Conservation (phyloP, 164 flowering plant genomes). For the Liriodendron chinense region DNA sequence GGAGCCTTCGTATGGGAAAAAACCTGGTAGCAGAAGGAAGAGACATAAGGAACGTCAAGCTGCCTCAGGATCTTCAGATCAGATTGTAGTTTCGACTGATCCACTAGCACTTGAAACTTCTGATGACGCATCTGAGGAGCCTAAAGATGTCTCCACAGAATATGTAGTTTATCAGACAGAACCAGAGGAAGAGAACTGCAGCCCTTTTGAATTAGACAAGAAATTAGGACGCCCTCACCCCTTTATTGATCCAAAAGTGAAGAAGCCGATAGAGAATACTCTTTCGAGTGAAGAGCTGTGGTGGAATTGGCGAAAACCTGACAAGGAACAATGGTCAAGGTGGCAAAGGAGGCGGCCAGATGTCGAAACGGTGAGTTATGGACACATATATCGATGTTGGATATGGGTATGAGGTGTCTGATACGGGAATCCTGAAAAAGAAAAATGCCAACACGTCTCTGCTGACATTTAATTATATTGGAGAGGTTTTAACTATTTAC, state of each 20-base stretch:
- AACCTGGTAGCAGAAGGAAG: constrained; percentile 91
- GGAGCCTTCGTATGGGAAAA: constrained; percentile 74
- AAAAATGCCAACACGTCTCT: too few relatives aligned
- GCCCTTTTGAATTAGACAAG: constrained; percentile 70
- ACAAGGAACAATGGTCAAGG: constrained; percentile 84
- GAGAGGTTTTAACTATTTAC: too few relatives aligned
- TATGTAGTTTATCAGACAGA: constrained; percentile 73
- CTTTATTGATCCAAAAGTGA: constrained; percentile 73
- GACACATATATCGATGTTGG: neutral
- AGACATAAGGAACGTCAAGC: constrained; percentile 47
- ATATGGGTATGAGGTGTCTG: neutral
- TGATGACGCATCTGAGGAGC: constrained; percentile 45
- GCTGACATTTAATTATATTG: too few relatives aligned
- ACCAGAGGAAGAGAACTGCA: constrained; percentile 46
- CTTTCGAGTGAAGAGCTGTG: constrained; percentile 81
- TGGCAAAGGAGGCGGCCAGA: constrained; percentile 94
- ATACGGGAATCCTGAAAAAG: too few relatives aligned
- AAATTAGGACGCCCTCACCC: constrained; percentile 82
- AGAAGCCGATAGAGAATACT: constrained; percentile 60
- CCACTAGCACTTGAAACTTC: constrained; percentile 28
- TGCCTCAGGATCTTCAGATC: constrained; percentile 40
- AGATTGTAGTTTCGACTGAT: constrained; percentile 33
- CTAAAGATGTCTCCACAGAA: constrained; percentile 50
- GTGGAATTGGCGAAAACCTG: constrained; percentile 99
- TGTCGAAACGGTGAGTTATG: constrained; percentile 78